Conservation (phyloP, 495 filamentous ascomycete species). For the Tuber indicum region DNA sequence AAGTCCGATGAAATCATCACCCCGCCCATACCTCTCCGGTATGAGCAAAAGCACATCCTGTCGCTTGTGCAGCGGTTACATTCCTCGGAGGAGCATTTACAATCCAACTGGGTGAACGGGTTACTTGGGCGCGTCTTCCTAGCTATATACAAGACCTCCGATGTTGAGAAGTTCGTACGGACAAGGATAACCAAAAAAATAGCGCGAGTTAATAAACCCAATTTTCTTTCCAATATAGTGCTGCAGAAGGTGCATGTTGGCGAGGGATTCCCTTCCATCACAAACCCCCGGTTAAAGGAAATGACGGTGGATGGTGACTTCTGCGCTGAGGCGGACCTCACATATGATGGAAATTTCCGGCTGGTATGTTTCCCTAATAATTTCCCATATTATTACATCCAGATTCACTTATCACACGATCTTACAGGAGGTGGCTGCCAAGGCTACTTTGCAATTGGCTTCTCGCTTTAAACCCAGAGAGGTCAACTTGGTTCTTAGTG, state of each 20-base stretch:
- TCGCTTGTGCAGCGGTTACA: constrained; percentile 80
- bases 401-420: constrained; percentile 13
- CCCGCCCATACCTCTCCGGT: constrained; percentile 63
- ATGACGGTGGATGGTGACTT: constrained; percentile 86
- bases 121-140: constrained; percentile 82
- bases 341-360: constrained; percentile 81
- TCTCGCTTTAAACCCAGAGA: constrained; percentile 81
- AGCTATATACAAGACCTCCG: constrained; percentile 72
- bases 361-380: constrained; percentile 43
- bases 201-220: constrained; percentile 80
- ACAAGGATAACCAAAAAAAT: constrained; percentile 96
- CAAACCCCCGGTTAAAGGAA: constrained; percentile 81
- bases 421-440: constrained; percentile 67
- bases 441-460: constrained; percentile 83
- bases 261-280: constrained; percentile 78
- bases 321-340: constrained; percentile 74
- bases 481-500: constrained; percentile 80
- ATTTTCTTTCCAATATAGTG: constrained; percentile 74
- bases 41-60: constrained; percentile 77
- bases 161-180: constrained; percentile 69
- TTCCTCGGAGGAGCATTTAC: constrained; percentile 82
- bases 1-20: constrained; percentile 50
- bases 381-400: neutral
- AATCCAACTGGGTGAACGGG: constrained; percentile 92
- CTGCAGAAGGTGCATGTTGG: constrained; percentile 80